Percentiles rank a stretch among this genome's conserved stretches.
Conservation (phyloP, 768 basidiomycete species). For the Epithele typhae region DNA sequence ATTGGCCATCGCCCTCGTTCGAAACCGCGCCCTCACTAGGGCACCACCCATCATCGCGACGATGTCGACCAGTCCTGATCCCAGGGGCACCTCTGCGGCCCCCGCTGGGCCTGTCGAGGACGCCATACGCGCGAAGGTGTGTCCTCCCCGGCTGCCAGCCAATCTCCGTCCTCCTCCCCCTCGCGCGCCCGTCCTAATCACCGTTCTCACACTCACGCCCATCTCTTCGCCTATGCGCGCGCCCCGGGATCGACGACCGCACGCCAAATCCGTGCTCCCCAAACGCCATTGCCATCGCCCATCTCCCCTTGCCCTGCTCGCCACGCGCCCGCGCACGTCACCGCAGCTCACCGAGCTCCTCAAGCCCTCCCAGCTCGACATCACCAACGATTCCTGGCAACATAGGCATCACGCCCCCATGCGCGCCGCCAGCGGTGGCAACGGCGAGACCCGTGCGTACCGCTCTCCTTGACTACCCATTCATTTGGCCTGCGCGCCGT, state of each 20-base stretch:
- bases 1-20: conserved; percentile 17
- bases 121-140: conserved; percentile 60
- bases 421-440: conserved; percentile 61
- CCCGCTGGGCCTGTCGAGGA: conserved; percentile 48
- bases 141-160: conserved; percentile 6
- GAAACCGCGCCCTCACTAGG: conserved; percentile 12
- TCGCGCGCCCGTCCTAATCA: not conserved
- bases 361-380: conserved; percentile 56
- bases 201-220: not conserved
- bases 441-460: conserved; percentile 78
- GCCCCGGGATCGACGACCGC: too few species aligned
- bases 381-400: conserved; percentile 81
- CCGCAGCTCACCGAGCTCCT: conserved; percentile 58
- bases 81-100: conserved; percentile 3
- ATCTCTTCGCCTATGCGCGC: conserved; percentile 1
- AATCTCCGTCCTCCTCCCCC: not conserved
- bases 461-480: not conserved
- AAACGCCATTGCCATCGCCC: not conserved
- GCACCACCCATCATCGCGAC: conserved; percentile 9
- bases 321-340: not conserved
- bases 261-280: too few species aligned
- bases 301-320: not conserved
- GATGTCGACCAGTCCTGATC: conserved; percentile 13
- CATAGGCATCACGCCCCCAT: conserved; percentile 84
- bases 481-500: too few species aligned